Evolutionary conservation across 73 alveolate species (phyloP).

Genomic region (Durusdinium trenchii): DNA sequence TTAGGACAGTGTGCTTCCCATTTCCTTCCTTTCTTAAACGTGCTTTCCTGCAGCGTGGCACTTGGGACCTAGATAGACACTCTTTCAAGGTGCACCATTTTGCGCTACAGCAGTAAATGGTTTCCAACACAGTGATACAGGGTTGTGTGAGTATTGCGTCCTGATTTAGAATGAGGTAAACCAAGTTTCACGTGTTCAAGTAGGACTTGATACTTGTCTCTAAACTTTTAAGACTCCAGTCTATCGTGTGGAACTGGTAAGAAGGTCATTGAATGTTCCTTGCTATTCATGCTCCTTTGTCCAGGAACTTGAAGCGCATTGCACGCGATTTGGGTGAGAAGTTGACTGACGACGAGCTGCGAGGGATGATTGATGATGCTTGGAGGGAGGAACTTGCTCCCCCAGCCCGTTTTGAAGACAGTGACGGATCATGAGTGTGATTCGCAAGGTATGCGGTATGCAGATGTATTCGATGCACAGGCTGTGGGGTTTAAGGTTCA

Average conservation of each 20-base stretch:
- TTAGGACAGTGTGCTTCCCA: constrained; percentile 23
- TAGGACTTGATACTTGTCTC: too few relatives aligned
- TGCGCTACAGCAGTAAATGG: too few relatives aligned
- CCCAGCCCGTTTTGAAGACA: neutral
- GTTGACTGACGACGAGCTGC: constrained; percentile 99
- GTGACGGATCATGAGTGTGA: neutral
- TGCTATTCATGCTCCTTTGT: constrained; percentile 97
- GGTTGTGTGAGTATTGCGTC: neutral
- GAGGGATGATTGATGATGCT: constrained; percentile 99
- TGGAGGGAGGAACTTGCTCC: neutral
- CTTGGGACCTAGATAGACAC: neutral
- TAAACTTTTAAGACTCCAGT: neutral
- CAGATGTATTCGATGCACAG: too few relatives aligned
- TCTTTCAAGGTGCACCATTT: neutral
- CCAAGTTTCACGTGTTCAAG: too few relatives aligned
- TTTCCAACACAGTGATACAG: neutral
- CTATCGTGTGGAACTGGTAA: neutral
- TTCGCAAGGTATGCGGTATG: too few relatives aligned
- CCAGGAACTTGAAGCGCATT: constrained; percentile 99
- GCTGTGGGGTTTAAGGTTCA: too few relatives aligned
- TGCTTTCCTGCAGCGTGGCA: too few relatives aligned
- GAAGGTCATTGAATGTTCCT: constrained; percentile 90
- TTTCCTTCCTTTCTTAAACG: neutral
- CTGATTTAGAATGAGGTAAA: neutral
- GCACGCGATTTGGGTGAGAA: constrained; percentile 99